A percentile compares a stretch with the other conserved stretches of the same genome.
These are phyloP conservation scores for Curvularia sp. DNA, from an alignment of 2,329 filamentous ascomycete genomes.

Conservation along the genomic window DNA sequence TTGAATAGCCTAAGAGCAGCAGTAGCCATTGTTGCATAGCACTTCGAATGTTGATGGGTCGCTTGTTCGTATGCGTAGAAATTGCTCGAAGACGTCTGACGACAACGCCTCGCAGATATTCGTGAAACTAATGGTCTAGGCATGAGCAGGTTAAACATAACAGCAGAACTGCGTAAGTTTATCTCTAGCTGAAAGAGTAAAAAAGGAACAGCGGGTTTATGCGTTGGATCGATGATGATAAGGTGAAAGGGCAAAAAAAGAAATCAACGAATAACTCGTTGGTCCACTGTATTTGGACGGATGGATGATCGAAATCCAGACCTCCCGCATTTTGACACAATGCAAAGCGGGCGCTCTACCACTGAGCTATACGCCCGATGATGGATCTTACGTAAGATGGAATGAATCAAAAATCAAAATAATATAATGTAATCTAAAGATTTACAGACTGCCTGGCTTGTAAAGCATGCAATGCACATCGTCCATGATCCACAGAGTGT, in stretches of 20 bases:
- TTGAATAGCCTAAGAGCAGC: not conserved
- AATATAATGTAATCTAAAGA: not conserved
- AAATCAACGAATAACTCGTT: constrained; percentile 4
- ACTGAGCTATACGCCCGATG: constrained; percentile 47
- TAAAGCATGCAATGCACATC: not conserved
- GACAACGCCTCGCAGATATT: not conserved
- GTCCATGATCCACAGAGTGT: not conserved
- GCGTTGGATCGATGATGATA: not conserved
- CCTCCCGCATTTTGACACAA: constrained; percentile 38
- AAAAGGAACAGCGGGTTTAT: not conserved
- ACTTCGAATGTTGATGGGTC: not conserved
- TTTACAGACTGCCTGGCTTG: too few relatives aligned
- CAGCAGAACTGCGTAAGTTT: not conserved
- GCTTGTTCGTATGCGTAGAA: not conserved
- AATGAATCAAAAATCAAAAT: rapidly evolving
- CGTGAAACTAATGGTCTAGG: not conserved
- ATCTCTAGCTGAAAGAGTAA: not conserved
- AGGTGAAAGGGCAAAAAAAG: not conserved
- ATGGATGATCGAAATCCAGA: constrained; percentile 43
- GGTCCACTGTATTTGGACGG: constrained; percentile 30
- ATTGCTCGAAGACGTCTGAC: not conserved
- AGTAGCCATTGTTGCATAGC: not conserved
- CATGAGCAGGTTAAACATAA: too few relatives aligned
- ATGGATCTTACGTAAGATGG: constrained; percentile 8
- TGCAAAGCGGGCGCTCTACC: constrained; percentile 53